Percentiles rank a stretch among this genome's conserved stretches.
Conservation (phyloP, 371 early-diverging fungal genomes). For the Mortierella sp. region DNA sequence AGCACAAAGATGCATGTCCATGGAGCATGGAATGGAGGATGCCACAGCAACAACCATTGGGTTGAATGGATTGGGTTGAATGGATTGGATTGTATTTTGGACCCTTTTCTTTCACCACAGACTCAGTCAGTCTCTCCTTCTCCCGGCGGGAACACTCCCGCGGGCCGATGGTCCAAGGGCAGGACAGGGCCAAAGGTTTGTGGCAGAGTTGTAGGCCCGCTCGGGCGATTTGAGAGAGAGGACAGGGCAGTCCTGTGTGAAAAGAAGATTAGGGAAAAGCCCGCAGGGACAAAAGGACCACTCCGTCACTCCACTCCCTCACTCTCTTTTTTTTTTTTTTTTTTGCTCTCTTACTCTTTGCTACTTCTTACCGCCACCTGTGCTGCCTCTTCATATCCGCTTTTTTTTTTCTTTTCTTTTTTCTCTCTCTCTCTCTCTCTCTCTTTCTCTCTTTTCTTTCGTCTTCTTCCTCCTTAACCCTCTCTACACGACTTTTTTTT, state of each 20-base stretch:
- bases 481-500: too few relatives aligned
- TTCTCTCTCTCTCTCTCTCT: not conserved
- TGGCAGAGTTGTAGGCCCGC: not conserved
- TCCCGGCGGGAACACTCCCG: too few relatives aligned
- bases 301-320: not conserved
- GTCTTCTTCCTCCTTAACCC: too few relatives aligned
- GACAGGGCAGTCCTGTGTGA: not conserved
- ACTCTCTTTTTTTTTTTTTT: not conserved
- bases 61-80: not conserved
- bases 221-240: not conserved
- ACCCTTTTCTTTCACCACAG: not conserved
- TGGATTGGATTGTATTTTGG: too few relatives aligned
- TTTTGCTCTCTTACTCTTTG: not conserved
- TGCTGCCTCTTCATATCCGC: not conserved
- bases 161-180: not conserved
- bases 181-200: not conserved
- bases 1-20: not conserved
- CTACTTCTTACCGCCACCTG: not conserved
- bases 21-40: not conserved
- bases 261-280: not conserved
- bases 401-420: not conserved
- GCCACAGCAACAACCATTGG: not conserved
- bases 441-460: not conserved
- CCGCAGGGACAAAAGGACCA: not conserved
- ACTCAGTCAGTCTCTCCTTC: too few relatives aligned